Evolutionary conservation across 2,329 filamentous ascomycete genomes (phyloP).

Genomic region (Penicillium sp.): DNA sequence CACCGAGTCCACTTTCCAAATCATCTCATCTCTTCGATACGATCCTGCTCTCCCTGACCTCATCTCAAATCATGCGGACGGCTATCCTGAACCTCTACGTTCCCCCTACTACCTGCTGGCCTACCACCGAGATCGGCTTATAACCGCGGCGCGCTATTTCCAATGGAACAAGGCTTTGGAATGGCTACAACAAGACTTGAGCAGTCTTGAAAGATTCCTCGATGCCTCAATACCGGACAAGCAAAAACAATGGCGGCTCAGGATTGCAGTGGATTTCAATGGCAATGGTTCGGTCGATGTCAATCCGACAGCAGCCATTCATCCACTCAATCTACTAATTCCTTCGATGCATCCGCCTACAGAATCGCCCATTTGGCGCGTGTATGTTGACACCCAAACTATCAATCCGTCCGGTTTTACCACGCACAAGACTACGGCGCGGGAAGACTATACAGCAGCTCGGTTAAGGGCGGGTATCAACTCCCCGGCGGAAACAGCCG

Average conservation of each 20-base stretch:
- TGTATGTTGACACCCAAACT: slow-evolving; percentile 51
- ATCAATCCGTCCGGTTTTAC: slow-evolving; percentile 63
- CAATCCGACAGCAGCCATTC: slow-evolving; percentile 26
- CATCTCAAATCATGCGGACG: slow-evolving; percentile 25
- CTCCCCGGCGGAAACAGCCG: slow-evolving; percentile 47
- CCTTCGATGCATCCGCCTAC: slow-evolving; percentile 15
- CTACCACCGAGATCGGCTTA: slow-evolving; percentile 72
- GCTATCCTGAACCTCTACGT: slow-evolving; percentile 36
- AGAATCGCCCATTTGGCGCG: slow-evolving; percentile 38
- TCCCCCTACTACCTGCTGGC: slow-evolving; percentile 75
- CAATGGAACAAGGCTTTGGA: slow-evolving; percentile 39
- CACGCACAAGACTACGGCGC: slow-evolving; percentile 76
- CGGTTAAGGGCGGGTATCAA: slow-evolving; percentile 57
- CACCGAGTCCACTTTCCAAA: slow-evolving; percentile 45
- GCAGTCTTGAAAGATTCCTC: slow-evolving; percentile 25
- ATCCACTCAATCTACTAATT: slow-evolving; percentile 25
- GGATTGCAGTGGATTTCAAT: slow-evolving; percentile 30
- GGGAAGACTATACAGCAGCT: slow-evolving; percentile 67
- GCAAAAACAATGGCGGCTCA: slow-evolving; percentile 37
- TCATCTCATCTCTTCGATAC: slow-evolving; percentile 70
- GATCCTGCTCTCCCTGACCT: slow-evolving; percentile 54
- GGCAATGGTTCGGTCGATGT: slow-evolving; percentile 33
- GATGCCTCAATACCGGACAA: slow-evolving; percentile 32
- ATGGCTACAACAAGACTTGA: slow-evolving; percentile 31
- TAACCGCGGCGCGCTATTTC: slow-evolving; percentile 54